phyloP scores from a whole-genome alignment of 108 stramenopile genomes.

The Pelagomonas calceolata region DNA sequence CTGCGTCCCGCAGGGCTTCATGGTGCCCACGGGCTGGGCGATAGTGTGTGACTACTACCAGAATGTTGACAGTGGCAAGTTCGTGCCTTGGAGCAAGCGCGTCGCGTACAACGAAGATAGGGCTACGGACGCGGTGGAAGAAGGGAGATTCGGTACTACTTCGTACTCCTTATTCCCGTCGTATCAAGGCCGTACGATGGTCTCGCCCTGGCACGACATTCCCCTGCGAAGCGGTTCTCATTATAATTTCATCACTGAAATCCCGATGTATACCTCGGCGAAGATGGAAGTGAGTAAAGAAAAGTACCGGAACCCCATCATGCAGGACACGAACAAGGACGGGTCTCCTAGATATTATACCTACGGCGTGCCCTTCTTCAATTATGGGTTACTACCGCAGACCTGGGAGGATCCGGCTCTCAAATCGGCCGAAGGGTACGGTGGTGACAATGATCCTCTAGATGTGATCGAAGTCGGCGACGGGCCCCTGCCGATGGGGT shows the following conservation, averaged over 20 bases:
- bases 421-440: conserved; percentile 52
- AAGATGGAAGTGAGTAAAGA: conserved; percentile 93
- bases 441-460: conserved; percentile 96
- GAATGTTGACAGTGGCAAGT: conserved; percentile 71
- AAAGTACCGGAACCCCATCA: conserved; percentile 49
- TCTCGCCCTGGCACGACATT: conserved; percentile 81
- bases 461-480: conserved; percentile 91
- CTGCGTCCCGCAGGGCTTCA: conserved; percentile 92
- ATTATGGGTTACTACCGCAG: conserved; percentile 90
- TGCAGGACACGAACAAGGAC: conserved; percentile 81
- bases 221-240: conserved; percentile 30
- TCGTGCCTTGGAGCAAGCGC: conserved; percentile 86
- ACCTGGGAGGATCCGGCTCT: conserved; percentile 92
- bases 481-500: conserved; percentile 70
- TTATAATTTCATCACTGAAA: conserved; percentile 78
- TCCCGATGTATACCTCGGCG: conserved; percentile 84
- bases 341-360: conserved; percentile 87
- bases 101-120: too few relatives aligned
- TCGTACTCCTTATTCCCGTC: conserved; percentile 48
- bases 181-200: conserved; percentile 23
- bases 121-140: too few relatives aligned
- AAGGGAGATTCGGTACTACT: too few relatives aligned
- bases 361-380: conserved; percentile 93
- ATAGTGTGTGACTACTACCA: conserved; percentile 93
- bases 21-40: conserved; percentile 97